Conservation (phyloP, 495 filamentous ascomycete genomes). For the Penicillium lividum region DNA sequence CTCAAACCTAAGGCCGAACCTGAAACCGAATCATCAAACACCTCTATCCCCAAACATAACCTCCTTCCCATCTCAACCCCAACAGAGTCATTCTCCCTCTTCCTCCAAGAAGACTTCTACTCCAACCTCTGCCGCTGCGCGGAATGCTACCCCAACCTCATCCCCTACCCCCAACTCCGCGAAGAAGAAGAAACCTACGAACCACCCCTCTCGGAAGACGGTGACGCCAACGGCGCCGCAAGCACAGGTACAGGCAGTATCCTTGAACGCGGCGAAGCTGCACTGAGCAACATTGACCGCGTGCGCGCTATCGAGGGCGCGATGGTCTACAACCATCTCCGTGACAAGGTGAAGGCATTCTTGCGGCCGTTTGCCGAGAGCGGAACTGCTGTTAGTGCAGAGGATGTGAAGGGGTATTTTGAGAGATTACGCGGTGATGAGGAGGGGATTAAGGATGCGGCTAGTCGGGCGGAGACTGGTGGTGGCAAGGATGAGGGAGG, state of each 20-base stretch:
- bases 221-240: constrained; percentile 39
- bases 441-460: constrained; percentile 51
- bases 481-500: constrained; percentile 23
- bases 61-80: constrained; percentile 52
- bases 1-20: not conserved
- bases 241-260: constrained; percentile 71
- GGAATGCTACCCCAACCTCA: constrained; percentile 72
- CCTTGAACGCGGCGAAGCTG: constrained; percentile 86
- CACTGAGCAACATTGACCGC: constrained; percentile 84
- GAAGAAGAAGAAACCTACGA: constrained; percentile 94
- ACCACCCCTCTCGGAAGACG: constrained; percentile 73
- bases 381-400: constrained; percentile 79
- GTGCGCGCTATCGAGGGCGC: constrained; percentile 94
- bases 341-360: constrained; percentile 91
- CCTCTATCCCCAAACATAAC: constrained; percentile 40
- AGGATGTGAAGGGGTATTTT: constrained; percentile 96
- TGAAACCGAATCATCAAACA: constrained; percentile 21
- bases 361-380: constrained; percentile 91
- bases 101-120: constrained; percentile 75
- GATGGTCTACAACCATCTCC: constrained; percentile 94
- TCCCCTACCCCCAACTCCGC: constrained; percentile 71
- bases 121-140: constrained; percentile 75
- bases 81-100: constrained; percentile 67
- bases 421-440: constrained; percentile 90
- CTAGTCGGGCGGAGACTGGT: constrained; percentile 33